These are phyloP conservation scores for Passalora sequoiae DNA, from an alignment of 2,329 filamentous ascomycete genomes.

Conservation along the genomic window DNA sequence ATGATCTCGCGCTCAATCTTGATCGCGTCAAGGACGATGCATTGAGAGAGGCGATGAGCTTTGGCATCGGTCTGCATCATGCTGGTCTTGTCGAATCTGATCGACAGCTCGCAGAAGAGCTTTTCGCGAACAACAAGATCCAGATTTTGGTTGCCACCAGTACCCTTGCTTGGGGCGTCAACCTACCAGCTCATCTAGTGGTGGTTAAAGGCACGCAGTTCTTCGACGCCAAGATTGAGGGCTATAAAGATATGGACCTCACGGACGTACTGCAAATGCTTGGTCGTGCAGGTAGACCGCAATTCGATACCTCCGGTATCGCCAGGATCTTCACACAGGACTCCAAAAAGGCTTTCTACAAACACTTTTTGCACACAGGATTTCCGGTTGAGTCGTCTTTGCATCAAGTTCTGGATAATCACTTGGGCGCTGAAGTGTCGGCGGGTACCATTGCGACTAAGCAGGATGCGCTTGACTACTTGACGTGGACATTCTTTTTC, in stretches of 20 bases:
- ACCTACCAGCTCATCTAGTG: conserved; percentile 91
- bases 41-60: conserved; percentile 86
- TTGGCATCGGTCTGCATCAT: conserved; percentile 95
- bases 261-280: conserved; percentile 98
- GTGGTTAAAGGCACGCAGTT: conserved; percentile 98
- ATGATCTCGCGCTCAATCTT: conserved; percentile 85
- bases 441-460: conserved; percentile 89
- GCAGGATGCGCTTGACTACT: conserved; percentile 93
- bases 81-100: conserved; percentile 94
- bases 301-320: conserved; percentile 94
- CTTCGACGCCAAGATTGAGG: conserved; percentile 96
- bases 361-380: conserved; percentile 96
- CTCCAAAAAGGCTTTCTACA: conserved; percentile 97
- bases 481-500: conserved; percentile 99
- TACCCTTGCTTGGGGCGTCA: conserved; percentile 96
- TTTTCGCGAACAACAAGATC: conserved; percentile 97
- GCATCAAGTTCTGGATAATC: conserved; percentile 94
- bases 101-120: conserved; percentile 82
- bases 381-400: conserved; percentile 96
- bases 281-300: conserved; percentile 86
- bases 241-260: conserved; percentile 97
- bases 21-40: conserved; percentile 87
- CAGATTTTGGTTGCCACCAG: conserved; percentile 94
- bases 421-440: conserved; percentile 89
- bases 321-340: conserved; percentile 97